phyloP scores from a whole-genome alignment of 768 basidiomycete genomes.

The Pleurotus ostreatus region DNA sequence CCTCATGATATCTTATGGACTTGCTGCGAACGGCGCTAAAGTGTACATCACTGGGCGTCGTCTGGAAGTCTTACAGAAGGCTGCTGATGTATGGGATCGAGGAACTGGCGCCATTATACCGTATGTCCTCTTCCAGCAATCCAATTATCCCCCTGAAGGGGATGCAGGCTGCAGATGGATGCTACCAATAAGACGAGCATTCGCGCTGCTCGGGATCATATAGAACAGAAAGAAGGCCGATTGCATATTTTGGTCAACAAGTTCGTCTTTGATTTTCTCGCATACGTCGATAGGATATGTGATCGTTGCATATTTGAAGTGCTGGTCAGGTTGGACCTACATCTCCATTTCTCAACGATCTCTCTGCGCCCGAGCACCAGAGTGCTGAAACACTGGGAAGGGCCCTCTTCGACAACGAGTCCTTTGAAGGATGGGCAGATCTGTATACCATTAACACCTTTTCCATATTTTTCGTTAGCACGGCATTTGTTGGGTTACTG shows the following conservation, averaged over 20 bases:
- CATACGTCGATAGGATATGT: background rate
- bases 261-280: conserved; percentile 34
- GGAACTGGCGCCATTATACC: conserved; percentile 51
- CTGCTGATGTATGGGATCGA: conserved; percentile 43
- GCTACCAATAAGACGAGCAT: conserved; percentile 71
- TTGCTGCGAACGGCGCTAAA: conserved; percentile 74
- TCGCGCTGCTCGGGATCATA: conserved; percentile 41
- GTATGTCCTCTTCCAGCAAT: conserved; percentile 30
- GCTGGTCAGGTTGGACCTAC: conserved; percentile 72
- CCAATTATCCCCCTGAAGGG: background rate
- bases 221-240: conserved; percentile 60
- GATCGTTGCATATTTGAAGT: conserved; percentile 29
- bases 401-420: conserved; percentile 68
- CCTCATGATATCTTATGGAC: conserved; percentile 65
- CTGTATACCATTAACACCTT: conserved; percentile 67
- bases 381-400: conserved; percentile 61
- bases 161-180: conserved; percentile 60
- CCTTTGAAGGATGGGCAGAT: conserved; percentile 57
- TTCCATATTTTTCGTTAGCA: conserved; percentile 75
- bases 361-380: conserved; percentile 52
- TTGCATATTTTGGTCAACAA: conserved; percentile 83
- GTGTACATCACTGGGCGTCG: conserved; percentile 79
- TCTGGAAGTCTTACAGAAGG: conserved; percentile 56
- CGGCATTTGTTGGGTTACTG: conserved; percentile 72
- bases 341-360: conserved; percentile 54